Conservation (phyloP, 257 asterid species). For the Solanum sejunctum region DNA sequence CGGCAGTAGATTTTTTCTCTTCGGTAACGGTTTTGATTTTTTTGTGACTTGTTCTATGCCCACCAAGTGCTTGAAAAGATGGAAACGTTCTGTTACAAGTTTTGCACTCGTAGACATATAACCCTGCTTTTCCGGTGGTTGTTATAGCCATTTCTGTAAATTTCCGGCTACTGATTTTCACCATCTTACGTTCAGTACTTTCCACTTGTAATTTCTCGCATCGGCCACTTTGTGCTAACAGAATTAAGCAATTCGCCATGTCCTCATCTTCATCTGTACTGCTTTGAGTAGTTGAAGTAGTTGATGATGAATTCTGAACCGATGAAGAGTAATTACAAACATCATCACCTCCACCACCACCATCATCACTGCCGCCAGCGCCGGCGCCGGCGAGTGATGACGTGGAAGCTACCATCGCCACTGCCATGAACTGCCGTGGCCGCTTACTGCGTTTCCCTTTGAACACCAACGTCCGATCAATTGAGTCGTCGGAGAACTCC, state of each 20-base stretch:
- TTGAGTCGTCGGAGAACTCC: slow-evolving; percentile 35
- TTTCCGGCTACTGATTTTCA: slow-evolving; percentile 25
- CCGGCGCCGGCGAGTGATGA: slow-evolving; percentile 33
- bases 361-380: slow-evolving; percentile 7
- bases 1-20: slow-evolving; percentile 13
- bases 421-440: slow-evolving; percentile 18
- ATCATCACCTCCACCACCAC: slow-evolving; percentile 10
- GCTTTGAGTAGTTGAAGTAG: slow-evolving; percentile 28
- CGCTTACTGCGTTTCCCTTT: slow-evolving; percentile 64
- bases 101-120: slow-evolving; percentile 62
- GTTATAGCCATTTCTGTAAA: slow-evolving; percentile 31
- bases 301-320: slow-evolving; percentile 19
- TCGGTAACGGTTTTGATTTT: slow-evolving; percentile 32
- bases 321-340: neutral
- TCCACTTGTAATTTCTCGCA: slow-evolving; percentile 1
- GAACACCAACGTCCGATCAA: slow-evolving; percentile 27
- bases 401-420: slow-evolving; percentile 16
- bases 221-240: slow-evolving; percentile 55
- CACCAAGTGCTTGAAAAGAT: slow-evolving; percentile 84
- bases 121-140: slow-evolving; percentile 24
- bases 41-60: slow-evolving; percentile 85
- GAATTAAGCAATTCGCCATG: slow-evolving; percentile 80
- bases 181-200: slow-evolving; percentile 9
- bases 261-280: slow-evolving; percentile 56
- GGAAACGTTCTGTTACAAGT: slow-evolving; percentile 68